Evolutionary conservation across 495 filamentous ascomycete species (phyloP).

Genomic region (Penicillium manginii): DNA sequence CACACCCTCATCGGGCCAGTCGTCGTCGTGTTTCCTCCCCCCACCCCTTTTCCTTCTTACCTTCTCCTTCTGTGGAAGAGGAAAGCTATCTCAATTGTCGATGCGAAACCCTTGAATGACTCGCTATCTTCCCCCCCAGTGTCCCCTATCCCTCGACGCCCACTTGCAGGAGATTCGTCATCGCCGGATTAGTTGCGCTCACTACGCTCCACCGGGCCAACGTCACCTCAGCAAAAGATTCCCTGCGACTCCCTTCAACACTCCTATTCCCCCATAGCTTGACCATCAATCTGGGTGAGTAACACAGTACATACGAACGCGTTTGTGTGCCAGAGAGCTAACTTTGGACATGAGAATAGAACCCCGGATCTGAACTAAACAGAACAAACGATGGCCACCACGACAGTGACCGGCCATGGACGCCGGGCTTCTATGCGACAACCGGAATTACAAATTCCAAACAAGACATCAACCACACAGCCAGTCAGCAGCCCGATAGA

Average conservation of each 20-base stretch:
- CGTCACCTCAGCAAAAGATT: neutral
- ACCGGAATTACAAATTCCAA: constrained; percentile 40
- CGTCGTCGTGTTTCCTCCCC: constrained; percentile 7
- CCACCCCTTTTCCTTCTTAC: constrained; percentile 6
- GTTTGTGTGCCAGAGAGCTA: neutral
- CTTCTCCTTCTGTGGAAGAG: neutral
- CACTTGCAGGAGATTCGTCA: constrained; percentile 47
- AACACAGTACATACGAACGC: neutral
- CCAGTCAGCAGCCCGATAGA: constrained; percentile 46
- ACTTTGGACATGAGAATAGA: neutral
- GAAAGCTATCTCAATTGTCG: neutral
- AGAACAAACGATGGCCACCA: constrained; percentile 43
- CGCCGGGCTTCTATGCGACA: constrained; percentile 50
- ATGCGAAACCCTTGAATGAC: constrained; percentile 2
- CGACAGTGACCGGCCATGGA: constrained; percentile 49
- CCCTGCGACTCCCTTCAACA: neutral
- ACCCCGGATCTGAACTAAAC: neutral
- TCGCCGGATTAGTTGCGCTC: constrained; percentile 20
- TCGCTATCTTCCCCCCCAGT: constrained; percentile 22
- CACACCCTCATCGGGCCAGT: constrained; percentile 9
- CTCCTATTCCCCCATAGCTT: neutral
- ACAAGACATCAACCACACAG: constrained; percentile 34
- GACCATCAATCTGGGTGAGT: neutral
- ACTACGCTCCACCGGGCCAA: constrained; percentile 1
- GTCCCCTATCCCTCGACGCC: constrained; percentile 27